Base-by-base conservation (phyloP, 1,284 basidiomycete genomes). In the Cerioporus squamosus region DNA sequence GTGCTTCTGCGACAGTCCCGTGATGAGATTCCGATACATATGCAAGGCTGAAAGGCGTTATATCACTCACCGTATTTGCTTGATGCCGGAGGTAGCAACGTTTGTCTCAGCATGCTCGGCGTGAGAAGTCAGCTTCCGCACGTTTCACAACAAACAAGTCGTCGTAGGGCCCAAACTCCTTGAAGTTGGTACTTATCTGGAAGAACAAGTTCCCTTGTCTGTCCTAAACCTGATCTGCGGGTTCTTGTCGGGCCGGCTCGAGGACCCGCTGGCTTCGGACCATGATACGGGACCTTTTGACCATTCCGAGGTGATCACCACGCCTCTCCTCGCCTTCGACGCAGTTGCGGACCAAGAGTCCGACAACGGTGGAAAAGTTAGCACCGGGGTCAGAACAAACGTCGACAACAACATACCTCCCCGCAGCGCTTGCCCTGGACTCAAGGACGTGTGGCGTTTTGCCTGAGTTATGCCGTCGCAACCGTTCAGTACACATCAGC, bases 241-340 rank as follows among this genome's bases (percentile, higher is more conserved):
- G 22, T 31, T 48, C 44, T 36, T 17, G 12, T 51, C 57, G 61
- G 57, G 51, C 57, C 61, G 61, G 55, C 22, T 57, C 61, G 57
- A 63, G 55, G 55, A 60, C 44, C 44, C 22, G 58, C 53, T 57
- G 23, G 38, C 14, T 23, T 8, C n/a, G 55, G 18, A 9, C 26
- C 26, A 29, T 44, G 54, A 57, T 63, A 29, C 36, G 47, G 57
- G 56, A n/a, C 52, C 22, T 10, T 8, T 40, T 52, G 31, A 12
- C 57, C 48, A 53, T 44, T 44, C 38, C 17, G 15, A 44, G 42
- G 51, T 20, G 54, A 59, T 59, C 52, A 49, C 44, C 46, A 31
- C 26, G n/a, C 31, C 53, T 59, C 52, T 51, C 44, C 46, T 31
- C 18, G 23, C 33, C 53, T 49, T 29, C 24, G 23, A 50, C 42